Conservation (phyloP, 2,329 filamentous ascomycete species). For the Ceratocystis huliohia region DNA sequence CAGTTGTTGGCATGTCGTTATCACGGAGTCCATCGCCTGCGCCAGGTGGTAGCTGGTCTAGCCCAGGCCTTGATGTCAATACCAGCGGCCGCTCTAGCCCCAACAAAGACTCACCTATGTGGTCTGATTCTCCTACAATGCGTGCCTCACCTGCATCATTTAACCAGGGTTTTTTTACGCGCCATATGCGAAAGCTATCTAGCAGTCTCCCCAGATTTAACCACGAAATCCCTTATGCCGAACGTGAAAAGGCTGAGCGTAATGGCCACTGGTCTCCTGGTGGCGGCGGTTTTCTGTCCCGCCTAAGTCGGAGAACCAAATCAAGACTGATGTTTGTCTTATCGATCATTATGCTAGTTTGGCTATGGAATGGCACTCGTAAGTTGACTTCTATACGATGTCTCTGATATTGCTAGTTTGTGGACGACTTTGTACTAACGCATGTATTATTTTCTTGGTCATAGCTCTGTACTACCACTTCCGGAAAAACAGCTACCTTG, state of each 20-base stretch:
- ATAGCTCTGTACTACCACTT: constrained; percentile 48
- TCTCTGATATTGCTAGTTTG: not conserved
- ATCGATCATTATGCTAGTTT: constrained; percentile 46
- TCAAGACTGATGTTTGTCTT: constrained; percentile 48
- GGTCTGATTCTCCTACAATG: constrained; percentile 18
- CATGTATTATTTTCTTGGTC: not conserved
- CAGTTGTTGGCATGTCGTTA: constrained; percentile 58
- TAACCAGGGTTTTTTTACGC: constrained; percentile 75
- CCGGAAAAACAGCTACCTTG: constrained; percentile 58
- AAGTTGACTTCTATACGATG: constrained; percentile 32
- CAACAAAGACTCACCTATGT: constrained; percentile 18
- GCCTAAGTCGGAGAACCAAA: constrained; percentile 53
- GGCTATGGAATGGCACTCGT: constrained; percentile 62
- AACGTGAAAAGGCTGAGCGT: constrained; percentile 64
- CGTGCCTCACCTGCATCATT: constrained; percentile 61
- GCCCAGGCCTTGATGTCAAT: constrained; percentile 61
- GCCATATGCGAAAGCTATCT: constrained; percentile 70
- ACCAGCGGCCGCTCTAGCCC: constrained; percentile 58
- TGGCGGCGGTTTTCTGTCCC: constrained; percentile 36
- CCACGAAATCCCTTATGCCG: constrained; percentile 43
- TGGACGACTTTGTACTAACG: not conserved
- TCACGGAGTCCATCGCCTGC: constrained; percentile 80
- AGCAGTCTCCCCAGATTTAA: constrained; percentile 65
- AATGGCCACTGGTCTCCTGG: constrained; percentile 33
- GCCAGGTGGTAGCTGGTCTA: constrained; percentile 78